Percentiles rank a stretch among this genome's conserved stretches.
Conservation (phyloP, 768 basidiomycete genomes). For the Mycena amicta region DNA sequence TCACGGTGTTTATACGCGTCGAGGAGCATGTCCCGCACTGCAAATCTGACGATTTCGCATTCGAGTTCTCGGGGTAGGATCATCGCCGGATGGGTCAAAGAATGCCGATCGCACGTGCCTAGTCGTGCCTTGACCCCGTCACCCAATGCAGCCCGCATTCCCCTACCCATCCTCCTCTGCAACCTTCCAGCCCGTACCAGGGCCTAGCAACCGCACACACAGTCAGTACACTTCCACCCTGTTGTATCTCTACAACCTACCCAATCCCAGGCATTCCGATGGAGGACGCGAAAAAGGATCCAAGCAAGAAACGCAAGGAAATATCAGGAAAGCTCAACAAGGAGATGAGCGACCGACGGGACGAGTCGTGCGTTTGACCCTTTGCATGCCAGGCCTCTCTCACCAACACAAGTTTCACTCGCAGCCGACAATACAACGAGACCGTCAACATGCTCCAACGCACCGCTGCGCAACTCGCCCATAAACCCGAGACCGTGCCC, state of each 20-base stretch:
- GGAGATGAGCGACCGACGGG: slow-evolving; percentile 73
- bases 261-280: slow-evolving; percentile 13
- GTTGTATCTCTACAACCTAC: neutral
- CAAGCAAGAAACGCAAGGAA: slow-evolving; percentile 61
- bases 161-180: neutral
- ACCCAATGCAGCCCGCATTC: neutral
- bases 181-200: neutral
- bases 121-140: neutral
- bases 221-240: neutral
- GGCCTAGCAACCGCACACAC: neutral
- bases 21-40: neutral
- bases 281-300: slow-evolving; percentile 57
- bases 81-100: neutral
- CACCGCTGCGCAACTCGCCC: slow-evolving; percentile 62
- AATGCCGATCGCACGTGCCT: too few relatives aligned
- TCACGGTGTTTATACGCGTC: neutral
- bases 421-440: slow-evolving; percentile 65
- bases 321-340: slow-evolving; percentile 70
- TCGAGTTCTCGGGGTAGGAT: neutral
- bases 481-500: slow-evolving; percentile 65
- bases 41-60: neutral
- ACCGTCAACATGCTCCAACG: slow-evolving; percentile 61
- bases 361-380: slow-evolving; percentile 56
- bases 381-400: slow-evolving; percentile 1
- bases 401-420: slow-evolving; percentile 28